Conservation (phyloP, 2,329 filamentous ascomycete species). For the Apiospora sp. region DNA sequence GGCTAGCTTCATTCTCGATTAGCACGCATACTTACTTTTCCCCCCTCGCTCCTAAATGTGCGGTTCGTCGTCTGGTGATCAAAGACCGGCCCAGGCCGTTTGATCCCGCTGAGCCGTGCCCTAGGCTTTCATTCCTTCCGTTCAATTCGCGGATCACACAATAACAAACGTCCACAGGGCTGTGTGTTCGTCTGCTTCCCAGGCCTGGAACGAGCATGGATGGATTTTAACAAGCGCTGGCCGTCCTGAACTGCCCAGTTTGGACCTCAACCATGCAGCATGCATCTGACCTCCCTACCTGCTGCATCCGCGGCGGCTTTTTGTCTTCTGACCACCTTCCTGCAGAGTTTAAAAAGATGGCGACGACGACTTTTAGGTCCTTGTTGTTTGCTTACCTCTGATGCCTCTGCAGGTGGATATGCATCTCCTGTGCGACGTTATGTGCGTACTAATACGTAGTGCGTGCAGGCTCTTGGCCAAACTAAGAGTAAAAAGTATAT, state of each 20-base stretch:
- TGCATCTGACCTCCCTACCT: background rate
- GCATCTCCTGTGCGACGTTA: background rate
- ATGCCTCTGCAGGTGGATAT: background rate
- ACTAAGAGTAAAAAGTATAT: background rate
- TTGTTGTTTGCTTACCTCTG: background rate
- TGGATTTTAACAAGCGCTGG: background rate
- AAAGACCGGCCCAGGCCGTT: slow-evolving; percentile 15
- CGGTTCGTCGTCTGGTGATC: slow-evolving; percentile 12
- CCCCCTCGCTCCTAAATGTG: background rate
- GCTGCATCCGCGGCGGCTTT: background rate
- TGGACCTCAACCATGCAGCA: background rate
- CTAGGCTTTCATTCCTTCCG: background rate
- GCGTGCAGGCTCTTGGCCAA: background rate
- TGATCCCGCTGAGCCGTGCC: slow-evolving; percentile 19
- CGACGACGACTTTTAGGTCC: background rate
- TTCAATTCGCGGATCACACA: background rate
- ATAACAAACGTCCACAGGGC: background rate
- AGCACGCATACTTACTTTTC: background rate
- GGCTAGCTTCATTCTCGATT: background rate
- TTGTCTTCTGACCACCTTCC: background rate
- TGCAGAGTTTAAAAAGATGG: slow-evolving; percentile 4
- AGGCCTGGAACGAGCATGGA: background rate
- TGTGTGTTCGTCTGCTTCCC: background rate
- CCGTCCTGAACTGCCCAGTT: background rate
- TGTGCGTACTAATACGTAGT: background rate